Evolutionary conservation across 2,329 filamentous ascomycete species (phyloP), one percentile per base, ranked within the genome.

Genomic region (Annulohypoxylon truncatum): DNA sequence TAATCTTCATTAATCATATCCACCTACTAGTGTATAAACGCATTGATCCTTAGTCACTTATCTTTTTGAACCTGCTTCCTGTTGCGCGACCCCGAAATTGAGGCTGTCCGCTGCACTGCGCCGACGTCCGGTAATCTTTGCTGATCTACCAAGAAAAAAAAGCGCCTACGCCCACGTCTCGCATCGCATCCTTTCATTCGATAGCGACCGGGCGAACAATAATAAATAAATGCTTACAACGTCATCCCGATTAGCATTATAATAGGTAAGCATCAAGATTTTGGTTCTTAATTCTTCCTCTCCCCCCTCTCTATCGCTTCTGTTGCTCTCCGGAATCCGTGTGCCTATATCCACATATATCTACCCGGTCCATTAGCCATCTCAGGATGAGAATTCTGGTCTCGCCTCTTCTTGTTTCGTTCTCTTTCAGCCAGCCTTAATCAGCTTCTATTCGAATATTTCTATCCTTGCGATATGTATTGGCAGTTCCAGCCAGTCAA

Each of bases 251-350:
- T 48, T 50, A 31, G 22, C 48, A 63, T 63, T 52, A 24, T 29
- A 50, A 64, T 56, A 66, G 65, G 67, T 70, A 70, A 70, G 67
- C 67, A 61, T 65, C 53, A 13, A 18, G n/a, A 38, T 38, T 38
- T 38, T 59, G 13, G 53, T 64, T 68, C 66, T 65, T 44, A 48
- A 22, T 20, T 62, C n/a, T 46, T 54, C 29, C 15, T 29, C 10
- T 28, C 24, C 7, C 46, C 38, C 46, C 28, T 2, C 18, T 57
- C 31, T 53, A 8, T 13, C 51, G 47, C 18, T 47, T 13, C 24
- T 46, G 24, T 55, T n/a, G n/a, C n/a, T n/a, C n/a, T n/a, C 22
- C 12, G 28, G 29, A 42, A 20, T 42, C 18, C 38, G 38, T 42
- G 15, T 18, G n/a, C 40, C 47, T 13, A 44, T 31, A 20, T 50